These are phyloP conservation scores for Malassezia psittaci DNA, from an alignment of 1,284 basidiomycete genomes.

Conservation along the genomic window DNA sequence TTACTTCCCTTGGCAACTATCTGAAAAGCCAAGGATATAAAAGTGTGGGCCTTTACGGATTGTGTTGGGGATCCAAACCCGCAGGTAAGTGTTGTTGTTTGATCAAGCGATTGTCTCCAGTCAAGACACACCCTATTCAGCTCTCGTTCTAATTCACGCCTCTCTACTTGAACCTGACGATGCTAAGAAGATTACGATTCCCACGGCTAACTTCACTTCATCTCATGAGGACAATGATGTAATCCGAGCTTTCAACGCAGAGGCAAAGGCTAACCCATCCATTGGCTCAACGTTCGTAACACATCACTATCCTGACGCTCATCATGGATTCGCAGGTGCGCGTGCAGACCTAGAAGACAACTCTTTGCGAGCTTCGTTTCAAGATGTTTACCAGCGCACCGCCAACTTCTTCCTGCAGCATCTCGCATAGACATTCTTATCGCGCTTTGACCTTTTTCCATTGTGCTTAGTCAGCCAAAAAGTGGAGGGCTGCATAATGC, in stretches of 20 bases:
- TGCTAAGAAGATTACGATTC: constrained; percentile 53
- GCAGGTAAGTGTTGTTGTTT: background rate
- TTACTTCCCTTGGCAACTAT: constrained; percentile 51
- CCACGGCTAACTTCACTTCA: constrained; percentile 57
- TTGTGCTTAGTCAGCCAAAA: constrained; percentile 4
- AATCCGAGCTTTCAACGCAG: constrained; percentile 52
- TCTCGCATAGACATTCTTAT: background rate
- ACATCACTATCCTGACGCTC: constrained; percentile 51
- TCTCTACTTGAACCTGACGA: constrained; percentile 55
- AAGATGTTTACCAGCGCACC: constrained; percentile 55
- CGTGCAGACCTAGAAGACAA: constrained; percentile 58
- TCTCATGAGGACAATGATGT: constrained; percentile 54
- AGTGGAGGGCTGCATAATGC: background rate
- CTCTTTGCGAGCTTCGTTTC: constrained; percentile 59
- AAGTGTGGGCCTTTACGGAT: constrained; percentile 51
- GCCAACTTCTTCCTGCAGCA: constrained; percentile 22
- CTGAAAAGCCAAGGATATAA: constrained; percentile 53
- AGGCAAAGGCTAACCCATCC: constrained; percentile 45
- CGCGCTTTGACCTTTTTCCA: background rate
- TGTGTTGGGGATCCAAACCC: constrained; percentile 49
- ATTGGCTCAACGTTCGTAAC: constrained; percentile 55
- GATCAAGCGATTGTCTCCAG: constrained; percentile 19
- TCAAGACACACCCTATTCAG: constrained; percentile 23
- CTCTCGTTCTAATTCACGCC: constrained; percentile 28
- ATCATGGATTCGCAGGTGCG: constrained; percentile 63